Evolutionary conservation across 2,329 filamentous ascomycete genomes (phyloP).

Genomic region (Sarocladiaceae sp.): DNA sequence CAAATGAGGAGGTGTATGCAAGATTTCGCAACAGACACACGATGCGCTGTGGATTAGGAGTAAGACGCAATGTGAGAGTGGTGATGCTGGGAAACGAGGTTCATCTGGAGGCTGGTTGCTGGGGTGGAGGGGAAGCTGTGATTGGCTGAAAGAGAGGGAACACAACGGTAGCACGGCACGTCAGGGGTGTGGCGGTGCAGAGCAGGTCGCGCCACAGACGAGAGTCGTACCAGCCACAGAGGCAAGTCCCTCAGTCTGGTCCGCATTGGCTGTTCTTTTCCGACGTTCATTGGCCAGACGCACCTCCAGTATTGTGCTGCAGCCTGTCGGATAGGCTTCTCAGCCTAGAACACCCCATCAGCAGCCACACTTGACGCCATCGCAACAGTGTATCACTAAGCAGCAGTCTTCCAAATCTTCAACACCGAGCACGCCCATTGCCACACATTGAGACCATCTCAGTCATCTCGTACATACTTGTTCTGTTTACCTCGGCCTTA

Average conservation of each 20-base stretch:
- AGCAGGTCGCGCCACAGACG: conserved; percentile 3
- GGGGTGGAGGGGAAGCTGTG: conserved; percentile 1
- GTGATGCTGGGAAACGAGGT: conserved; percentile 1
- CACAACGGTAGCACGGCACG: neutral
- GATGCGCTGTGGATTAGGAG: neutral
- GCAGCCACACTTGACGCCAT: neutral
- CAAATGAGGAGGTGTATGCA: neutral
- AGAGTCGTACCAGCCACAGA: neutral
- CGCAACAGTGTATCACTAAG: conserved; percentile 3
- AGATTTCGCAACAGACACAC: conserved; percentile 1
- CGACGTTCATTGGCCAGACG: too few relatives aligned
- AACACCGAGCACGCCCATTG: neutral
- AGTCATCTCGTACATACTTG: neutral
- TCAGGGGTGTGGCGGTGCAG: neutral
- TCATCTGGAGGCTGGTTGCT: conserved; percentile 8
- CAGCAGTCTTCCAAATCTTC: too few relatives aligned
- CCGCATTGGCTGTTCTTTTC: too few relatives aligned
- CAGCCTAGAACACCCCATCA: neutral
- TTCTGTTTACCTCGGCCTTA: neutral
- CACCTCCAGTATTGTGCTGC: too few relatives aligned
- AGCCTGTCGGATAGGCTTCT: too few relatives aligned
- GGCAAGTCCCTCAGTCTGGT: too few relatives aligned
- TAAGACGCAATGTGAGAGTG: neutral
- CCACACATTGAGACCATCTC: neutral
- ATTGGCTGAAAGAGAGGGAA: neutral